Evolutionary conservation across 768 basidiomycete species (phyloP), one percentile per base, ranked within the genome.

Genomic region (Lactarius quietus): DNA sequence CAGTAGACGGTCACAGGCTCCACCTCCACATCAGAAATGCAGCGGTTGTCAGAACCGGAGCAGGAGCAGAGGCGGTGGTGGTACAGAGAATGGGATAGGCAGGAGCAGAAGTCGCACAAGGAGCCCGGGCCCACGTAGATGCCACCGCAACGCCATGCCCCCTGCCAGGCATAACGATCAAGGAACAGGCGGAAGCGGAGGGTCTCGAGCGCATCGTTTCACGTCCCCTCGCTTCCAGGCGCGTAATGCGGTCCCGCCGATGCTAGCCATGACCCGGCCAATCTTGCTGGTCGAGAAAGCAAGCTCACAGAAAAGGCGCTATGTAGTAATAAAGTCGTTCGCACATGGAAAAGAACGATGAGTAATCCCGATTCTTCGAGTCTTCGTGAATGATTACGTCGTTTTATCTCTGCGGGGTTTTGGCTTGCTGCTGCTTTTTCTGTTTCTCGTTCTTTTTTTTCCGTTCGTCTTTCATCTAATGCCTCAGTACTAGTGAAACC

Each of bases 261-360:
- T 68, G 64, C 65, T 63, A 51, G 66, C 69, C 70, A 8, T 57
- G 51, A 57, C 12, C 31, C 36, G 6, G 70, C 62, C 18, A 89
- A 90, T 38, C 77, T 93, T 53, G 84, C 85, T 70, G 83, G 78
- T 69, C 76, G 88, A 63, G 92, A 93, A 72, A 92, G 83, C 68
- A 91, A 93, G 72, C 73, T 93, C 65, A 93, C 92, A 73, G 92
- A 93, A 70, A 84, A 78, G 73, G 90, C 91, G 17, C 74, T 93
- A 73, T 82, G 92, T 71, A n/a, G n/a, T n/a, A 92, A 93, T 72
- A 93, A 93, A 73, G 92, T 93, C 54, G 80, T 86, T 60, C 80
- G 87, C 72, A 89, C 87, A 35, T 79, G 90, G 69, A 90, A 88
- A 73, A 55, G 66, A 41, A 59, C 61, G 28, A 15, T 26, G 31